Evolutionary conservation across 352 stramenopile species (phyloP).

Genomic region (Pythium oligandrum): DNA sequence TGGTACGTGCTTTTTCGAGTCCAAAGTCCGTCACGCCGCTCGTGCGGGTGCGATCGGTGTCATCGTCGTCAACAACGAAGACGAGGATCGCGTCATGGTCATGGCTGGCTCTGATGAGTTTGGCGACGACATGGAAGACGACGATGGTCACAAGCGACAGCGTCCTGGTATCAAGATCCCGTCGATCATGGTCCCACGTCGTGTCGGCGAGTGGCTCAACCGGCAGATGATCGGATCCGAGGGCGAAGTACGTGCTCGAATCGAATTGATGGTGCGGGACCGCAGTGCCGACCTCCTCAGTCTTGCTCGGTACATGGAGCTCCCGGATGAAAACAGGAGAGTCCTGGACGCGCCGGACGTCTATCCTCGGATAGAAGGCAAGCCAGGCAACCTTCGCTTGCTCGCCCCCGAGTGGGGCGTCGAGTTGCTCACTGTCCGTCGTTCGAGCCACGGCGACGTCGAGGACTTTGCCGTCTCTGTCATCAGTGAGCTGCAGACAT

Average conservation of each 20-base stretch:
- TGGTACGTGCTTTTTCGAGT: constrained; percentile 72
- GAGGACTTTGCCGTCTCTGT: too few relatives aligned
- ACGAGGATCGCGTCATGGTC: constrained; percentile 66
- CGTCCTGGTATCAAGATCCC: constrained; percentile 25
- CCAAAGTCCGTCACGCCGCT: constrained; percentile 52
- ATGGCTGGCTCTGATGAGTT: constrained; percentile 47
- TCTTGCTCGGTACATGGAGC: constrained; percentile 4
- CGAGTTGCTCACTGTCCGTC: constrained; percentile 24
- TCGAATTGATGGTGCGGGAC: constrained; percentile 38
- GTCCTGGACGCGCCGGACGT: neutral
- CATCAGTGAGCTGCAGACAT: too few relatives aligned
- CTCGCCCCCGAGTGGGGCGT: constrained; percentile 59
- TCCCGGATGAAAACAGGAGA: constrained; percentile 9
- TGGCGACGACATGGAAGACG: constrained; percentile 1
- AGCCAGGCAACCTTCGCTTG: constrained; percentile 32
- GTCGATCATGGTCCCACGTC: constrained; percentile 59
- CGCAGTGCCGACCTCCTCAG: constrained; percentile 7
- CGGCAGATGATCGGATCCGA: constrained; percentile 7
- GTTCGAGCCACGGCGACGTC: neutral
- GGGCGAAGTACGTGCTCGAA: constrained; percentile 18
- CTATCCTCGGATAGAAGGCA: constrained; percentile 45
- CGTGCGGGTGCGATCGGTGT: constrained; percentile 41
- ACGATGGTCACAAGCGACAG: constrained; percentile 3
- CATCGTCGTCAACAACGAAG: constrained; percentile 63
- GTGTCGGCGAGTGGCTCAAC: constrained; percentile 56